Conservation (phyloP, 2,329 filamentous ascomycete species). For the Hypoxylon rubiginosum region DNA sequence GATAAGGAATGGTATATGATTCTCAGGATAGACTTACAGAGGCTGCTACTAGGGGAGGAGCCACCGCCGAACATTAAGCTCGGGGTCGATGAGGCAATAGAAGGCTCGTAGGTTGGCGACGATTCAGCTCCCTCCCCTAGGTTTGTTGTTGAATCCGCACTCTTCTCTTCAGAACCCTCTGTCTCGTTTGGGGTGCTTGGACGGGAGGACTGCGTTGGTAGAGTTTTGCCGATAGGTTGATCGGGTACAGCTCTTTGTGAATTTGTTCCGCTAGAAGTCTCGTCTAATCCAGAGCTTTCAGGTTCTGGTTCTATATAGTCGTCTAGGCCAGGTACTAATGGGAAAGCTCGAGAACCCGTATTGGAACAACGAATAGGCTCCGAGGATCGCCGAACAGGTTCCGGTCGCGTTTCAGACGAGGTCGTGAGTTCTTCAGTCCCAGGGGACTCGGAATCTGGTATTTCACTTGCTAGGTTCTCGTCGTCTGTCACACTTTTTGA, state of each 20-base stretch:
- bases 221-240: conserved; percentile 3
- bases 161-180: conserved; percentile 16
- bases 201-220: neutral
- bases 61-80: conserved; percentile 47
- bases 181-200: conserved; percentile 12
- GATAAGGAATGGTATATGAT: no score
- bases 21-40: conserved; percentile 29
- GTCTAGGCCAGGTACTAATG: conserved; percentile 37
- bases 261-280: conserved; percentile 1
- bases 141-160: conserved; percentile 21
- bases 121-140: conserved; percentile 25
- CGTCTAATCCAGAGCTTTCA: conserved; percentile 7
- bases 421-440: conserved; percentile 24
- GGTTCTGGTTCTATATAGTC: conserved; percentile 25
- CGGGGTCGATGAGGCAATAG: conserved; percentile 48
- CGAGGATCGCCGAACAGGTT: conserved; percentile 35
- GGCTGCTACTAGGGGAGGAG: conserved; percentile 48
- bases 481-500: conserved; percentile 21
- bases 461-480: conserved; percentile 8
- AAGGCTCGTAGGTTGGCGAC: conserved; percentile 36
- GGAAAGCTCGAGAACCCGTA: conserved; percentile 47
- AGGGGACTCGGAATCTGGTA: conserved; percentile 8
- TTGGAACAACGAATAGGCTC: conserved; percentile 37
- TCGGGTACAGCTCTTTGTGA: conserved; percentile 10
- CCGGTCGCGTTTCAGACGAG: conserved; percentile 27